Base-by-base conservation (phyloP, 768 basidiomycete genomes). In the Lentinula sp. region DNA sequence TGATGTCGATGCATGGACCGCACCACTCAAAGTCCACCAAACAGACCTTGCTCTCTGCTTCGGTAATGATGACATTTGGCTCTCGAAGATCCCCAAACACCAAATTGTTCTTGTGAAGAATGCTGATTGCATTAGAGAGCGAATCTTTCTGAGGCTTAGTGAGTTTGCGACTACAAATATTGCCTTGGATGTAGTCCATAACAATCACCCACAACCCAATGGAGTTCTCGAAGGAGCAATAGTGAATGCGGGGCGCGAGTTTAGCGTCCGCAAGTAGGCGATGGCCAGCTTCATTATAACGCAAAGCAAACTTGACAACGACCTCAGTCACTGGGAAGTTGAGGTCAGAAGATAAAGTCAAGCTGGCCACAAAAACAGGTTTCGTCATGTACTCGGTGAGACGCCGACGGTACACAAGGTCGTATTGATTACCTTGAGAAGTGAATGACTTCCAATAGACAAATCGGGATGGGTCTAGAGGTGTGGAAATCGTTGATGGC, bases 11-110 rank as follows among this genome's bases (percentile, higher is more conserved):
- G 15, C 39, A 39, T 4, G 39, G 39, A 39, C 68, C 66, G 39
- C 68, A 65, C 68, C 68, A 67, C 39, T 69, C 68, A 59, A 69
- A 69, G 50, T 69, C 68, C 21, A 69, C 43, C 3, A 68, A 57
- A 61, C 64, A 45, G 21, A 62, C 16, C 9, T 21, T 48, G 45
- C 21, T 61, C 55, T 35, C 32, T 32, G 6, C 21, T 21, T 21
- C 21, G 35, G 13, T 5, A 11, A 68, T 39, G 39, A 39, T 39
- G 8, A 39, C 43, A 57, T 68, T 66, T 37, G 65, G 57, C 18
- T 32, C 39, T 4, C 65, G 62, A 16, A 69, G 61, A 55, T 68
- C 67, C 9, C 67, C 68, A 53, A 65, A 66, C 21, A 68, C 68
- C 11, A 69, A 35, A 16, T 45, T 51, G 4, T 49, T 13, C 8